These are phyloP conservation scores for Lactarius quietus DNA, from an alignment of 768 basidiomycete genomes.

Conservation along the genomic window DNA sequence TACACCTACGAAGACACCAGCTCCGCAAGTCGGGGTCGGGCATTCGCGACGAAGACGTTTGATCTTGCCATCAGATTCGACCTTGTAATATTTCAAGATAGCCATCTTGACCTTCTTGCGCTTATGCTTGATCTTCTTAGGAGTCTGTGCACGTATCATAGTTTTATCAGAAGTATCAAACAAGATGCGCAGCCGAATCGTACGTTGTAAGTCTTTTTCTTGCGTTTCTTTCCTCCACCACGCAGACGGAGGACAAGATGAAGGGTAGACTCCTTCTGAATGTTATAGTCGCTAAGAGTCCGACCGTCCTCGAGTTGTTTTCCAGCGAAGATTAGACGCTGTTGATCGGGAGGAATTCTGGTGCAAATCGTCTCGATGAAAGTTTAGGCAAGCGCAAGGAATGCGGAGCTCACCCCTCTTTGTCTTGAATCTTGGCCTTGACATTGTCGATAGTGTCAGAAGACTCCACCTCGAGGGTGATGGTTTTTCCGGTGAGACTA, in stretches of 20 bases:
- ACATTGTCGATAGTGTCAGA: constrained; percentile 98
- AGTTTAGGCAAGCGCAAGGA: background rate
- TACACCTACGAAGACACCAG: constrained; percentile 73
- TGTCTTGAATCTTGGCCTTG: constrained; percentile 96
- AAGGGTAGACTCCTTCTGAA: constrained; percentile 99
- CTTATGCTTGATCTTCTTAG: constrained; percentile 24
- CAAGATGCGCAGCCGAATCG: constrained; percentile 30
- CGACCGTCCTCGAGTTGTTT: constrained; percentile 99
- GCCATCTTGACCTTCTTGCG: constrained; percentile 93
- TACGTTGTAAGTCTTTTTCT: constrained; percentile 99
- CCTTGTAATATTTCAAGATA: constrained; percentile 97
- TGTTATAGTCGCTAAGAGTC: constrained; percentile 93
- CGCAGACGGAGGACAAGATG: constrained; percentile 96
- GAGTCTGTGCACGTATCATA: constrained; percentile 14
- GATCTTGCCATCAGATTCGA: constrained; percentile 99
- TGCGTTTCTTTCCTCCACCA: constrained; percentile 99
- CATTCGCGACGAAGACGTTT: constrained; percentile 99
- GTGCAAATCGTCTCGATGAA: constrained; percentile 14
- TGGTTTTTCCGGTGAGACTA: constrained; percentile 98
- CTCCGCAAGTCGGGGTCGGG: constrained; percentile 75
- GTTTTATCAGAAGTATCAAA: background rate
- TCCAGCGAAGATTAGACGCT: constrained; percentile 97
- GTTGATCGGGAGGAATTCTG: constrained; percentile 91
- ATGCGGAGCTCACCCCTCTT: constrained; percentile 74
- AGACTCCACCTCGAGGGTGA: constrained; percentile 97